These are phyloP conservation scores for Eimeria acervulina DNA, from an alignment of 169 alveolate genomes.

Conservation along the genomic window DNA sequence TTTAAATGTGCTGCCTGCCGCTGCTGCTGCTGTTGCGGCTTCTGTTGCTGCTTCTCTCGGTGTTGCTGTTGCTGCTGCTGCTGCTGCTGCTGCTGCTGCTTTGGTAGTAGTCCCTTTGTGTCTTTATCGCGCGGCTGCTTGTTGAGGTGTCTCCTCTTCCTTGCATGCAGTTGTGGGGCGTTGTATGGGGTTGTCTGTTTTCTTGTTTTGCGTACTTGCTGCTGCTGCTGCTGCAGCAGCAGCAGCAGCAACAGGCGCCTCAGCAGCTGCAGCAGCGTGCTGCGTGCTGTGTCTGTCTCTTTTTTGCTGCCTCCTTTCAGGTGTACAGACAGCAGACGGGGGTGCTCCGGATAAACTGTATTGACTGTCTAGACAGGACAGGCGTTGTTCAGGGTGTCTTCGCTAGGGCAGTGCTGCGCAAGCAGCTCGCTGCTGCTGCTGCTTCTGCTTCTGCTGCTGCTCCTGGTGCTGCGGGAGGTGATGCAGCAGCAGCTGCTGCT, in stretches of 20 bases:
- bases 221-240: constrained; percentile 16
- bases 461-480: neutral
- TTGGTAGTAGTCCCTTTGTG: neutral
- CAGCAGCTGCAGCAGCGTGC: constrained; percentile 7
- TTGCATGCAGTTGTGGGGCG: neutral
- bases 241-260: neutral
- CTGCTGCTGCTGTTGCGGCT: neutral
- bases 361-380: constrained; percentile 98
- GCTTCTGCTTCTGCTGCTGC: constrained; percentile 15
- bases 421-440: constrained; percentile 13
- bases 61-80: constrained; percentile 21
- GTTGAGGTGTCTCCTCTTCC: neutral
- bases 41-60: neutral
- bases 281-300: constrained; percentile 35
- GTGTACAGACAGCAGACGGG: constrained; percentile 94
- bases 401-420: constrained; percentile 90
- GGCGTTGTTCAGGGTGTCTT: constrained; percentile 96
- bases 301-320: constrained; percentile 16
- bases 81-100: neutral
- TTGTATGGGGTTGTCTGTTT: neutral
- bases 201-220: neutral
- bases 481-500: constrained; percentile 17
- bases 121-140: neutral
- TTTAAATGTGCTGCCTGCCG: neutral
- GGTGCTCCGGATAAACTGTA: constrained; percentile 97